These are phyloP conservation scores for Amaranthus palmeri DNA, from an alignment of 148 eudicot species.

Conservation along the genomic window DNA sequence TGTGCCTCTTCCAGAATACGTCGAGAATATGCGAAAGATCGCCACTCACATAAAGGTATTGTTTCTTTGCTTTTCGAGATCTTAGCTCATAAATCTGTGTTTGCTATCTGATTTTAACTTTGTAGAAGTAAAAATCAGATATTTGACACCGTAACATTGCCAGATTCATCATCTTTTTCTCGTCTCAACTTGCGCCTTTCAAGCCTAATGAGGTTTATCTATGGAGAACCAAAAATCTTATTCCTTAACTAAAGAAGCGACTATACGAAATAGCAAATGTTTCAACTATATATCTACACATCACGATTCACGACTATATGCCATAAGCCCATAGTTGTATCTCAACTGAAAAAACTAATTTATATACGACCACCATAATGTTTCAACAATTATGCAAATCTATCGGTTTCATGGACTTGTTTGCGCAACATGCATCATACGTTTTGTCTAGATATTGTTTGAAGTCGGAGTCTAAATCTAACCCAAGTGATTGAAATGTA, in stretches of 20 bases:
- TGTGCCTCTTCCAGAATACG: constrained; percentile 88
- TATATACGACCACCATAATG: neutral
- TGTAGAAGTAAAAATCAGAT: neutral
- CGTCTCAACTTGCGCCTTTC: neutral
- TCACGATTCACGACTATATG: no score
- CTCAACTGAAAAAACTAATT: neutral
- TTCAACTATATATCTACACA: neutral
- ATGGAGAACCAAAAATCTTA: neutral
- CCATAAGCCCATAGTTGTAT: neutral
- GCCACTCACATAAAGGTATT: constrained; percentile 80
- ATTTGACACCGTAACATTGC: neutral
- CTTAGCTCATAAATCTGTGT: neutral
- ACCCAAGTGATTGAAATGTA: constrained; percentile 31
- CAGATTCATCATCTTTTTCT: neutral
- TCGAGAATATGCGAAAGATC: constrained; percentile 83
- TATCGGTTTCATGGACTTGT: neutral
- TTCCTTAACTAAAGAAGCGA: neutral
- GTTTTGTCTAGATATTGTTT: neutral
- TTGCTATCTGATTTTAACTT: neutral
- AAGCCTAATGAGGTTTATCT: neutral
- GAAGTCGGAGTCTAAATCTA: constrained; percentile 3
- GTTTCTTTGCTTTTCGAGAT: neutral
- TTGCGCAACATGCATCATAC: neutral
- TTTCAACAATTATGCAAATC: neutral
- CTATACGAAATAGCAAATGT: neutral